Base-by-base conservation (phyloP, 352 stramenopile genomes). In the Phytophthora hibernalis region DNA sequence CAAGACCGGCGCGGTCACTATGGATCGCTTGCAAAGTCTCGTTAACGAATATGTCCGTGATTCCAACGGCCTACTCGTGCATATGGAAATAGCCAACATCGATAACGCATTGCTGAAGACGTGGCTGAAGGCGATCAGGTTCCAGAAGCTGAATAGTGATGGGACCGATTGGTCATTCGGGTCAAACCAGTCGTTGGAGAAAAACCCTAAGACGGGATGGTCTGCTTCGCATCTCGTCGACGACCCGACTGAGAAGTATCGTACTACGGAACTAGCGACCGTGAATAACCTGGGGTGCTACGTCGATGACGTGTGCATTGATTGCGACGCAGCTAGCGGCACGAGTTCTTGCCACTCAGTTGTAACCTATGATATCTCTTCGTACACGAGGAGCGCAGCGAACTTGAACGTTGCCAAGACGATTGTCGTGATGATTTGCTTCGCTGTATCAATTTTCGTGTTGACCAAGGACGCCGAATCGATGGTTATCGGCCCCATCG, bases 401-500 rank as follows among this genome's bases (percentile, higher is more conserved):
- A 72, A 85, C 31, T 68, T 95, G 43, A 94, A 87, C 48, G 94
- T 98, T 26, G 76, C 72, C 50, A 96, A 95, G 69, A 98, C 91
- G 5, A 70, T 96, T 5, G 74, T 97, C 1, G 87, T 98, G 42
- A 97, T 97, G 67, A 89, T 98, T 51, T 95, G 97, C 38, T 89
- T 98, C 44, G 82, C 80, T 21, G 83, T 96, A 7, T 93, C 91
- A 22, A 96, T 98, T 51, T 87, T 96, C 37, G 85, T 98, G n/a
- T 91, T 99, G 52, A 97, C 91, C 5, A 89, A 85, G 60, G 96
- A 99, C 58, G 95, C 97, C 2, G 95, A 98, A 61, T 72, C 83
- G 22, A 95, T 99, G 71, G 95, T 99, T 37, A 98, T 99, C 68
- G 85, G 89, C 6, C 97, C 96, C 1, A 99, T 99, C 57, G 97